A percentile compares a stretch with the other conserved stretches of the same genome.
Conservation (phyloP, 257 asterid genomes). For the Plantago major region DNA sequence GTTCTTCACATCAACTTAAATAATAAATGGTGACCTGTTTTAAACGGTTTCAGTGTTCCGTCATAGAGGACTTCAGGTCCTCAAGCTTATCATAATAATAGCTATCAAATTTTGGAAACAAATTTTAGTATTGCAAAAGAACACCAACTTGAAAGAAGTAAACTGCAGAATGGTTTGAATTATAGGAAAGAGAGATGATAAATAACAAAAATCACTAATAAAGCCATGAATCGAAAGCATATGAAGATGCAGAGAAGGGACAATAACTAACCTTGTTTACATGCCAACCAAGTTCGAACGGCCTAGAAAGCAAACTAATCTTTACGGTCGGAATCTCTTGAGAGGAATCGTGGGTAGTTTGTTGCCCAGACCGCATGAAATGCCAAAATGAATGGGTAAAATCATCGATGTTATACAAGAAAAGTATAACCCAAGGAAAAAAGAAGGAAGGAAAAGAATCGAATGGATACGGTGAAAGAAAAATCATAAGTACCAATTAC, state of each 20-base stretch:
- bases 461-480: slow-evolving; percentile 3
- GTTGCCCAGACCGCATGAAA: slow-evolving; percentile 67
- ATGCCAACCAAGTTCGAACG: slow-evolving; percentile 88
- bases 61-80: neutral
- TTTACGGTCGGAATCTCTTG: slow-evolving; percentile 63
- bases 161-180: neutral
- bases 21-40: neutral
- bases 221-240: neutral
- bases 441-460: neutral
- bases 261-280: slow-evolving; percentile 72
- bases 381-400: slow-evolving; percentile 16
- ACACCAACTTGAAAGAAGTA: neutral
- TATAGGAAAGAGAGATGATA: neutral
- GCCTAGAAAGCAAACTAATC: slow-evolving; percentile 74
- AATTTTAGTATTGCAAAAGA: no score
- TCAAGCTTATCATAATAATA: neutral
- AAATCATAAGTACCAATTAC: slow-evolving; percentile 30
- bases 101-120: no score
- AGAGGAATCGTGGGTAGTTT: slow-evolving; percentile 54
- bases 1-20: neutral
- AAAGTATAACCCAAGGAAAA: neutral
- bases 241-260: slow-evolving; percentile 3
- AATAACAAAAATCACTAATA: neutral
- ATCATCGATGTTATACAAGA: neutral
- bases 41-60: neutral